Evolutionary conservation across 306 rosid species (phyloP), one percentile per base, ranked within the genome.

Genomic region (Lathyrus sativus): DNA sequence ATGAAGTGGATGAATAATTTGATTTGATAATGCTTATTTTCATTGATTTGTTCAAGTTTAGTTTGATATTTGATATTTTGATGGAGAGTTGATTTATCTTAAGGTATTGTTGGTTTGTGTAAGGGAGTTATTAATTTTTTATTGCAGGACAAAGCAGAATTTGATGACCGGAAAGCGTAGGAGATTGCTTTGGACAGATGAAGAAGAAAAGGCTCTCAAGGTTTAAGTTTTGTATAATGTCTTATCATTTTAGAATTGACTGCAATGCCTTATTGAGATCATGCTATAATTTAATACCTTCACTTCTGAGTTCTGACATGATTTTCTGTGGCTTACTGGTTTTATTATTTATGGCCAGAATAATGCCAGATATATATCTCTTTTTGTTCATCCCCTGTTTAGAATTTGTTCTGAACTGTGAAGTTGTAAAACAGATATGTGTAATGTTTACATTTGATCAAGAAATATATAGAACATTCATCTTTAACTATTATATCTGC

Each of bases 151-250:
- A 15, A 71, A 60, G 0, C 19, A 5, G 22, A 15, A 11, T 57
- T 13, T 22, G 6, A 10, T 59, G 45, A 6, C 31, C 2, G 28
- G 26, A 46, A 78, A 11, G 31, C 75, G 86, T 2, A 82, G 5
- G 73, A 61, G 42, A 46, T 71, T 82, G 62, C 15, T 0, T 24
- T 82, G 86, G 86, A 62, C 80, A 14, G 41, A 33, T 41, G 83
- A 78, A 48, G 86, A 82, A 78, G 86, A 82, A 62, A 62, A 62
- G 12, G 56, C 15, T 58, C 62, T 82, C 15, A 62, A 75, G 86
- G 86, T 82, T 68, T 65, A 12, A 14, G 37, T 70, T 73, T 70
- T 37, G 5, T 19, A 1, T 43, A 37, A 43, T 45, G 13, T 26
- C 62, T 18, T 62, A 0, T 45, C 22, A 49, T 65, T 57, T 28